Evolutionary conservation across 1,284 basidiomycete species (phyloP), one percentile per base, ranked within the genome.

Genomic region (Mrakiaceae sp.): DNA sequence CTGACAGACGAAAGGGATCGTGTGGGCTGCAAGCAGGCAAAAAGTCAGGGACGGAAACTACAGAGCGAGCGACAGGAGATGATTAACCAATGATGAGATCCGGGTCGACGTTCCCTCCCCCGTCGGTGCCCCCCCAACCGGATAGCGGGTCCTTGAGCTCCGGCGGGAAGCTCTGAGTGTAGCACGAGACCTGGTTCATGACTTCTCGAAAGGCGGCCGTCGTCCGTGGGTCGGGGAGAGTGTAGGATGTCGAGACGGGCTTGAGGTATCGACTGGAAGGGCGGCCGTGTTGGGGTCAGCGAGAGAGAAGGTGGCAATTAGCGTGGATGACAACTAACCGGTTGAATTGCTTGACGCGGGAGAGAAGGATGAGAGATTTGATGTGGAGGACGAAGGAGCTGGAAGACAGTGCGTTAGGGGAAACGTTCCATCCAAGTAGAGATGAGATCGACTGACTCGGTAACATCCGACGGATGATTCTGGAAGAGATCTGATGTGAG

Each of bases 281-380:
- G 27, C 27, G 27, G 27, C 27, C 27, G 27, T 27, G 27, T 2
- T 27, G 2, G 27, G 27, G 27, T 27, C 27, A 27, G 27, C 27
- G 27, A 27, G 27, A 27, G 27, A 27, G 27, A 27, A 27, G 27
- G 27, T 27, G 27, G 27, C 27, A 27, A 27, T 1, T 27, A 27
- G 27, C 27, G 27, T 27, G 27, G 27, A 27, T 60, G 58, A 66
- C 50, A 40, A 54, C 50, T 0, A 55, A 55, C 6, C 64, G 64
- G 44, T 66, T 66, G 60, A 66, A 66, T 11, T 58, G 49, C 48
- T 66, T 66, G 16, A 66, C 60, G 2, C 64, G 60, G 27, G 60
- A 50, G 40, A 66, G 60, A 11, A 66, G 60, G 46, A 62, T 53
- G 50, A 58, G 14, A 3, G 60, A 55, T 40, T 66, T 66, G 54